These are phyloP conservation scores for Eucalyptus rudis DNA, from an alignment of 345 rosid species.

Conservation along the genomic window DNA sequence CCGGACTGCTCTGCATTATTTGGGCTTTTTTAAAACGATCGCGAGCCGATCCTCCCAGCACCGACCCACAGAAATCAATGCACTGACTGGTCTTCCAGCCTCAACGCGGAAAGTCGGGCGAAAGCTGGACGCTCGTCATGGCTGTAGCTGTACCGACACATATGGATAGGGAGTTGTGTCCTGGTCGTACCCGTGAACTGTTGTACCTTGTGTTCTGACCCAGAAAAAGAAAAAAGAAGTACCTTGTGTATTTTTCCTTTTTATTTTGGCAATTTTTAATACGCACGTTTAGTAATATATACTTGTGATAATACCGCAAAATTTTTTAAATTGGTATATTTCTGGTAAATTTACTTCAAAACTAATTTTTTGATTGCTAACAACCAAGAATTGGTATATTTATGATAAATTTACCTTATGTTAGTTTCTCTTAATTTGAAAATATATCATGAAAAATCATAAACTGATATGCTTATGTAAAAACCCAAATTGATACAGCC, in stretches of 20 bases:
- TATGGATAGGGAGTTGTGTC: background rate
- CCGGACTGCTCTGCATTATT: background rate
- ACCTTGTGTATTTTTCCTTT: background rate
- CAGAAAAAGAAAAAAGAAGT: no score
- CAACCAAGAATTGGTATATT: fast-evolving
- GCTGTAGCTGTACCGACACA: background rate
- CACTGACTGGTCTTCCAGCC: background rate
- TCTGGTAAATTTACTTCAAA: no score
- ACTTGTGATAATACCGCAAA: fast-evolving
- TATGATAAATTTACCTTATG: no score
- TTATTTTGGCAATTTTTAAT: background rate
- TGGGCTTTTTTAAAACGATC: background rate
- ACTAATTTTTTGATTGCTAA: fast-evolving
- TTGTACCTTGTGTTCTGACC: background rate
- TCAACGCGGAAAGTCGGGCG: background rate
- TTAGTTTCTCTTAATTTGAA: no score
- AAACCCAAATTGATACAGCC: no score
- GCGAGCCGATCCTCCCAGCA: background rate
- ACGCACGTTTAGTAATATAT: background rate
- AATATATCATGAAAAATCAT: no score
- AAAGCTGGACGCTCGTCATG: background rate
- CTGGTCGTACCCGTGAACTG: background rate
- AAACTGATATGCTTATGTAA: no score
- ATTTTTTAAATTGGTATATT: fast-evolving
- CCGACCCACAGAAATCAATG: background rate